These are phyloP conservation scores for Tulasnella sp. DNA, from an alignment of 768 basidiomycete genomes.

Conservation along the genomic window DNA sequence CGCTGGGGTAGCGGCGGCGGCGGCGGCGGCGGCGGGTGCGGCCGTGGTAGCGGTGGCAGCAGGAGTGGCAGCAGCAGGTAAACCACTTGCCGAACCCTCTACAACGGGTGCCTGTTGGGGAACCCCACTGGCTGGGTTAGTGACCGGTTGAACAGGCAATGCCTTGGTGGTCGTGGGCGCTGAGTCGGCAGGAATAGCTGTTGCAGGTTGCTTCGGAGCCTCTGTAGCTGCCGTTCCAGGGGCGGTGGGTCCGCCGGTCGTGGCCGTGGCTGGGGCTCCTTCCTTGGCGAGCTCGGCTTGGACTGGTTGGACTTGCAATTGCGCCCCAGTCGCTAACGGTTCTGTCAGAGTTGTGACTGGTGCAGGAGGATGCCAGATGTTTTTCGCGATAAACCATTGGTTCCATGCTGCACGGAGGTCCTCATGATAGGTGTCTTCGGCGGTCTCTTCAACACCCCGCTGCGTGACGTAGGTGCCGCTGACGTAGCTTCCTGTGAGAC, in stretches of 20 bases:
- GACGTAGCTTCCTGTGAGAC: constrained; percentile 13
- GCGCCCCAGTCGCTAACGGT: background rate
- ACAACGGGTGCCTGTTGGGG: background rate
- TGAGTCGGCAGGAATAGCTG: background rate
- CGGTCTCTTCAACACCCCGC: background rate
- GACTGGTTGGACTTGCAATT: background rate
- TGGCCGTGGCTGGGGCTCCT: background rate
- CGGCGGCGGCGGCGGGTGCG: background rate
- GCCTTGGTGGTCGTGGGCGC: background rate
- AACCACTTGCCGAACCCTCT: background rate
- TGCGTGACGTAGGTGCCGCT: constrained; percentile 18
- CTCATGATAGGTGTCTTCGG: constrained; percentile 16
- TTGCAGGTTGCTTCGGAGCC: background rate
- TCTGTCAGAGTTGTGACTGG: background rate
- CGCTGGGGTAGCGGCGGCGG: background rate
- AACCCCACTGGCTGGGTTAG: background rate
- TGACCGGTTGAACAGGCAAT: background rate
- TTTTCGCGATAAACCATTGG: constrained; percentile 7
- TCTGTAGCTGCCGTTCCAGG: background rate
- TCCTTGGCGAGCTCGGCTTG: background rate
- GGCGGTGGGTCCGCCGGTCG: constrained; percentile 24
- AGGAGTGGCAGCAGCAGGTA: background rate
- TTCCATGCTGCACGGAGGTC: constrained; percentile 9
- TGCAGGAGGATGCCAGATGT: constrained; percentile 5
- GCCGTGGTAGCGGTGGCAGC: background rate